Base-by-base conservation (phyloP, 192 early-diverging fungal genomes). In the Coemansia sp. region DNA sequence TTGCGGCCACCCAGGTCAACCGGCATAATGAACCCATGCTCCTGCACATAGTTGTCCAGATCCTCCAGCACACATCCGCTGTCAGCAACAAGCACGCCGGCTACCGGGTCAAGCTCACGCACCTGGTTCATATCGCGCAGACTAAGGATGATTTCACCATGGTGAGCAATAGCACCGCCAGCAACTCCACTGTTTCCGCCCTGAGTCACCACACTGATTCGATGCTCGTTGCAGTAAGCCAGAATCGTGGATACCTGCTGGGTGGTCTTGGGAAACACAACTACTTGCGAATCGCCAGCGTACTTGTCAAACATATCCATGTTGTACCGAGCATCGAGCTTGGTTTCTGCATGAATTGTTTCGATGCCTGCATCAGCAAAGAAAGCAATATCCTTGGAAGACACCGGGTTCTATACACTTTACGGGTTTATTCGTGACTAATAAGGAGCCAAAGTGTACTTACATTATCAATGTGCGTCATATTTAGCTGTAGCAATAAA, bases 101-200 rank as follows among this genome's bases (percentile, higher is more conserved):
- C 85, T 4, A 88, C 69, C 10, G 62, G 58, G 49, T 91, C 89
- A 58, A 93, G 82, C 31, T 76, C 76, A 37, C 88, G 84, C 51
- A 93, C 76, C 30, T 79, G 62, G 66, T 90, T 90, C 90, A 99
- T 90, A 58, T 81, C 75, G 54, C 81, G 76, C 31, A 88, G 69
- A 50, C 78, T 83, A 17, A 99, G 38, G 10, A 99, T 79, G 20
- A 99, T 82, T 69, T 99, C 94, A 69, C 94, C 94, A 69, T 87
- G 88, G 2, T 93, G 90, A 6, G 90, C 92, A 3, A 97, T 87
- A 34, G 87, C 84, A 5, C 96, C 97, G 54, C 96, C 96, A 16
- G 93, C 93, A 8, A 93, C 80, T 18, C 94, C 94, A 21, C 92
- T 98, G 74, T 98, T 98, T 36, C 96, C 97, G 23, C 97, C 95